Conservation (phyloP, 2,329 filamentous ascomycete species). For the Botryotinia convoluta region DNA sequence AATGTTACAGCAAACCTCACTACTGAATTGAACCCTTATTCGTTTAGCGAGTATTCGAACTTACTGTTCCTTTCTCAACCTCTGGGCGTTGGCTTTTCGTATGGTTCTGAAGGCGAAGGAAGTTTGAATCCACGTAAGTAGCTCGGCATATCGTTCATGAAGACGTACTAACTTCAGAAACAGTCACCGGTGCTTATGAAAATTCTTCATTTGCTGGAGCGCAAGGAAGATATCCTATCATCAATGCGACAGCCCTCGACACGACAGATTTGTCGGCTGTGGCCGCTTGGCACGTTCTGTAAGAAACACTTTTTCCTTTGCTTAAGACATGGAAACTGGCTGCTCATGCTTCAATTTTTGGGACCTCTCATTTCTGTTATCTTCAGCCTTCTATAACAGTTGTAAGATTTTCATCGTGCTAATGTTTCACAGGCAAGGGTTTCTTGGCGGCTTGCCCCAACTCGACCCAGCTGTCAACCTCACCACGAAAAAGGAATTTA, state of each 20-base stretch:
- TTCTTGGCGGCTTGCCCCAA: constrained; percentile 48
- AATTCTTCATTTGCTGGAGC: constrained; percentile 26
- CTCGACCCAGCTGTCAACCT: constrained; percentile 29
- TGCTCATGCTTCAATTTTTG: not conserved
- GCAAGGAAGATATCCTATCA: constrained; percentile 30
- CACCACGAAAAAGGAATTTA: constrained; percentile 40
- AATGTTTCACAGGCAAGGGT: constrained; percentile 44
- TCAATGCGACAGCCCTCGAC: constrained; percentile 48
- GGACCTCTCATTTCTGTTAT: not conserved
- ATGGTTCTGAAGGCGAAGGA: constrained; percentile 44
- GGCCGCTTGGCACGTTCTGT: constrained; percentile 52
- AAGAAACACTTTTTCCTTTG: not conserved
- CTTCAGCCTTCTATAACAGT: not conserved
- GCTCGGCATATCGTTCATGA: not conserved
- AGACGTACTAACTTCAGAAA: not conserved
- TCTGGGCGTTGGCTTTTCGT: constrained; percentile 65
- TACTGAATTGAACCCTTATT: constrained; percentile 51
- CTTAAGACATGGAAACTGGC: not conserved
- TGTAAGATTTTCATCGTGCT: not conserved
- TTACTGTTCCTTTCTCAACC: constrained; percentile 56
- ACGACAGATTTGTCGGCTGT: constrained; percentile 56
- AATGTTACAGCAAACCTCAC: constrained; percentile 38
- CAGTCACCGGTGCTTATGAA: constrained; percentile 21
- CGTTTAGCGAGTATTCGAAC: constrained; percentile 59
- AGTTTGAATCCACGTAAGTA: constrained; percentile 30